Evolutionary conservation across 768 basidiomycete species (phyloP).

Genomic region (Naganishia vaughanmartiniae): DNA sequence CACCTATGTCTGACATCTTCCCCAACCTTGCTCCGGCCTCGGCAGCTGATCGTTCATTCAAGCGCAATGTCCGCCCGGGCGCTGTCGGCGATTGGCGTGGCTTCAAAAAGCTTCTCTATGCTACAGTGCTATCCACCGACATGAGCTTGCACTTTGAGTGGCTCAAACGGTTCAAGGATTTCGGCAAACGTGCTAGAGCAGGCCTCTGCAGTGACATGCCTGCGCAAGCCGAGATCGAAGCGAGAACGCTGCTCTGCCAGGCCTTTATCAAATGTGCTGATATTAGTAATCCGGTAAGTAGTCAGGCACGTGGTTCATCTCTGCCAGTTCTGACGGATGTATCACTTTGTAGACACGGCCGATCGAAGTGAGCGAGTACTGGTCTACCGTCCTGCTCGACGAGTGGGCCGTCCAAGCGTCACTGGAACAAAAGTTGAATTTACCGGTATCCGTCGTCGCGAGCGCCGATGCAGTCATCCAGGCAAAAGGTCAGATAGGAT

Average conservation of each 20-base stretch:
- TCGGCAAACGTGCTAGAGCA: conserved; percentile 55
- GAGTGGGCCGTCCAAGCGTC: conserved; percentile 89
- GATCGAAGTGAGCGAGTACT: conserved; percentile 82
- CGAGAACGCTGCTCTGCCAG: conserved; percentile 75
- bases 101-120: conserved; percentile 72
- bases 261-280: conserved; percentile 95
- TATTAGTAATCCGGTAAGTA: conserved; percentile 92
- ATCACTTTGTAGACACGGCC: conserved; percentile 70
- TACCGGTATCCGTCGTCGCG: conserved; percentile 63
- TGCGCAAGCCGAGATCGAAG: conserved; percentile 54
- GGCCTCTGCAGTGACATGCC: conserved; percentile 27
- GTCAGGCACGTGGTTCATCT: not conserved
- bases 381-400: conserved; percentile 80
- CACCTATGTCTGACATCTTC: conserved; percentile 23
- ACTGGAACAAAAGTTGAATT: conserved; percentile 74
- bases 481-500: conserved; percentile 81
- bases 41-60: conserved; percentile 21
- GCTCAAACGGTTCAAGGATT: conserved; percentile 64
- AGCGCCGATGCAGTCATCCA: conserved; percentile 63
- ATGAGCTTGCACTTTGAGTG: conserved; percentile 87
- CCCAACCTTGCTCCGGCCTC: conserved; percentile 22
- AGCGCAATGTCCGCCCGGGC: conserved; percentile 31
- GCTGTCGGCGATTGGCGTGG: conserved; percentile 43
- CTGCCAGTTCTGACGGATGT: not conserved
- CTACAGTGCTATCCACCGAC: conserved; percentile 86